Evolutionary conservation across 2,329 filamentous ascomycete genomes (phyloP).

Genomic region (Ophiostoma tasmaniense): DNA sequence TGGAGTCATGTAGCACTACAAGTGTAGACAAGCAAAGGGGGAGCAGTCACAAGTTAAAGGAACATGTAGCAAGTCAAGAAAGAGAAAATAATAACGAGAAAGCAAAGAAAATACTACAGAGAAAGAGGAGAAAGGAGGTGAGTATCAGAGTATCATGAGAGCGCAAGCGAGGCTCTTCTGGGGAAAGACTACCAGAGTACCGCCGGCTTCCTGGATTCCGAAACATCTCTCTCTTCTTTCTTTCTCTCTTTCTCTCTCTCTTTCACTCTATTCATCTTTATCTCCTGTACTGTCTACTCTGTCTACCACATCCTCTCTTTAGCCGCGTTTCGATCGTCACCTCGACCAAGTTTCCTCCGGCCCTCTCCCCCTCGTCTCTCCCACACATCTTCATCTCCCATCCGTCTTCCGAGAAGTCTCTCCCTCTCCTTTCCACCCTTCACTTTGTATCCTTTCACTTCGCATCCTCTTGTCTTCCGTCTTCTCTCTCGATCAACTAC

Average conservation of each 20-base stretch:
- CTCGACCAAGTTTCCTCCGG: slow-evolving; percentile 10
- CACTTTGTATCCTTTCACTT: background rate
- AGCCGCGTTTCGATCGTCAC: slow-evolving; percentile 21
- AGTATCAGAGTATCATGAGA: slow-evolving; percentile 2
- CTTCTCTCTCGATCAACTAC: slow-evolving; percentile 22
- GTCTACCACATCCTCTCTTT: background rate
- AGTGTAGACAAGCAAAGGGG: background rate
- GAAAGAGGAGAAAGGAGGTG: background rate
- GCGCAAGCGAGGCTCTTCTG: slow-evolving; percentile 3
- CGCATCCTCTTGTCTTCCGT: slow-evolving; percentile 14
- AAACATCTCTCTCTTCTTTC: slow-evolving; percentile 8
- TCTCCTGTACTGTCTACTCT: background rate
- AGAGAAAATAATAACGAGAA: background rate
- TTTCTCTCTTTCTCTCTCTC: background rate
- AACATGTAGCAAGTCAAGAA: background rate
- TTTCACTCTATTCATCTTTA: background rate
- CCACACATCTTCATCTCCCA: slow-evolving; percentile 6
- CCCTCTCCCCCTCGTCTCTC: slow-evolving; percentile 13
- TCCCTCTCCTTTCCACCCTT: background rate
- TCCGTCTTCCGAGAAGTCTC: background rate
- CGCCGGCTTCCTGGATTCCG: slow-evolving; percentile 12
- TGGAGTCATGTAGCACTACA: background rate
- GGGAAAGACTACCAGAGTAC: slow-evolving; percentile 9
- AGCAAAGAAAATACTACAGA: background rate
- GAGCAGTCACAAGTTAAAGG: background rate